phyloP scores from a whole-genome alignment of 1,139 yeast genomes.

The Lodderomyces orthopsilosis region DNA sequence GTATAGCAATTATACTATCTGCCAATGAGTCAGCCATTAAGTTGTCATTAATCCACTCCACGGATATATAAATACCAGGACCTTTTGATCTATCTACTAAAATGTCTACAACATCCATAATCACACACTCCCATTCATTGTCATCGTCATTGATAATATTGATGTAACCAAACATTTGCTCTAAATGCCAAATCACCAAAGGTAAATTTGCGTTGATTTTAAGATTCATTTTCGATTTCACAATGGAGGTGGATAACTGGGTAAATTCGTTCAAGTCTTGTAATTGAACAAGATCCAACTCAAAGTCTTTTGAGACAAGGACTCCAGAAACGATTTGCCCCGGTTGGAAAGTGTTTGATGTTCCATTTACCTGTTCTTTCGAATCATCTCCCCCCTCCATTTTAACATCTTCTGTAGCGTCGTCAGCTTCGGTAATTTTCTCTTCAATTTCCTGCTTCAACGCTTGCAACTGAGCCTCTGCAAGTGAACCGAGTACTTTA shows the following conservation, averaged over 20 bases:
- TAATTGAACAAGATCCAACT: slow-evolving; percentile 74
- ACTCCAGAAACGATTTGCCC: slow-evolving; percentile 73
- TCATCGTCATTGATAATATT: slow-evolving; percentile 63
- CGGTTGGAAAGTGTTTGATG: slow-evolving; percentile 20
- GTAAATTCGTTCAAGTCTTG: slow-evolving; percentile 88
- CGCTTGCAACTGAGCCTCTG: slow-evolving; percentile 45
- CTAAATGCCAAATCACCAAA: slow-evolving; percentile 81
- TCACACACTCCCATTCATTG: slow-evolving; percentile 50
- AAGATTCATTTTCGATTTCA: slow-evolving; percentile 77
- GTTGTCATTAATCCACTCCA: slow-evolving; percentile 90
- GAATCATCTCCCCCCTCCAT: background rate
- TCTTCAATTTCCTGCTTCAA: slow-evolving; percentile 32
- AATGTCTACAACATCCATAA: slow-evolving; percentile 46
- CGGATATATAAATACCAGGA: slow-evolving; percentile 48
- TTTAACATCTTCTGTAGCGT: slow-evolving; percentile 11
- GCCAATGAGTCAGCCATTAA: slow-evolving; percentile 87
- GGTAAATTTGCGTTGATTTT: slow-evolving; percentile 79
- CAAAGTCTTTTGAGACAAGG: slow-evolving; percentile 87
- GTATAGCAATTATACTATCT: slow-evolving; percentile 86
- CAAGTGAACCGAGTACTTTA: slow-evolving; percentile 76
- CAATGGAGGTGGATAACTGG: slow-evolving; percentile 79
- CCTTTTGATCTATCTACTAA: slow-evolving; percentile 44
- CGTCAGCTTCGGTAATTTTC: slow-evolving; percentile 15
- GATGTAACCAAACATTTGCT: slow-evolving; percentile 92
- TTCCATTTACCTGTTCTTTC: background rate